Evolutionary conservation across 192 early-diverging fungal genomes (phyloP).

Genomic region (Backusella psychrophila): DNA sequence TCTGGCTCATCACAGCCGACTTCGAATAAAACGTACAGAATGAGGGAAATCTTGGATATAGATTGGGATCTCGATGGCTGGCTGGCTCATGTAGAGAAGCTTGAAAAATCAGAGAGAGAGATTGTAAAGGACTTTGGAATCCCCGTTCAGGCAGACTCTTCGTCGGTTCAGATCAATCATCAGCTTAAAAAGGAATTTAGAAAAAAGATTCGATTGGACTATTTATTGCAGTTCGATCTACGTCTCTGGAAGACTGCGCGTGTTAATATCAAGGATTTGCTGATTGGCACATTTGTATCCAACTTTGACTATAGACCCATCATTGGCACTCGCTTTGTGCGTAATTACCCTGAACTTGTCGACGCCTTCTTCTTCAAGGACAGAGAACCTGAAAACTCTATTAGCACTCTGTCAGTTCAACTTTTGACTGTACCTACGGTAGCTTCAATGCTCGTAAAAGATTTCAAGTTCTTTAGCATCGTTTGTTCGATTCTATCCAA

Average conservation of each 20-base stretch:
- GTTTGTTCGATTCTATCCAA: conserved; percentile 75
- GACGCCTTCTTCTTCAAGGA: conserved; percentile 82
- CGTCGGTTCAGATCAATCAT: not conserved
- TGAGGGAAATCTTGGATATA: conserved; percentile 26
- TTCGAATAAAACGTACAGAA: not conserved
- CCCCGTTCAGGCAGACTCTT: not conserved
- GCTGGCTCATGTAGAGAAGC: conserved; percentile 16
- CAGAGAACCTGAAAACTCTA: conserved; percentile 84
- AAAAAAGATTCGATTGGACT: conserved; percentile 73
- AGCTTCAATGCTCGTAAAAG: conserved; percentile 72
- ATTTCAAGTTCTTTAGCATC: conserved; percentile 76
- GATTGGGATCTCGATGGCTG: conserved; percentile 26
- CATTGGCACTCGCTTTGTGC: conserved; percentile 70
- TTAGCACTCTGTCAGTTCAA: conserved; percentile 90
- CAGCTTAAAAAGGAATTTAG: conserved; percentile 42
- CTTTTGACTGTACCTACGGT: conserved; percentile 91
- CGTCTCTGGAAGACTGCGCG: conserved; percentile 89
- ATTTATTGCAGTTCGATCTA: conserved; percentile 79
- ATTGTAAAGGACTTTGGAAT: conserved; percentile 14
- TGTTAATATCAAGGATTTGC: conserved; percentile 74
- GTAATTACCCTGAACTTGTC: conserved; percentile 79
- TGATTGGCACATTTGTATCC: conserved; percentile 82
- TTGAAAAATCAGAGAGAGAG: conserved; percentile 12
- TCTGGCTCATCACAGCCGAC: conserved; percentile 1
- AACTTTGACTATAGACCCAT: conserved; percentile 75